Conservation (phyloP, 2,329 filamentous ascomycete species). For the Coleophoma crateriformis region DNA sequence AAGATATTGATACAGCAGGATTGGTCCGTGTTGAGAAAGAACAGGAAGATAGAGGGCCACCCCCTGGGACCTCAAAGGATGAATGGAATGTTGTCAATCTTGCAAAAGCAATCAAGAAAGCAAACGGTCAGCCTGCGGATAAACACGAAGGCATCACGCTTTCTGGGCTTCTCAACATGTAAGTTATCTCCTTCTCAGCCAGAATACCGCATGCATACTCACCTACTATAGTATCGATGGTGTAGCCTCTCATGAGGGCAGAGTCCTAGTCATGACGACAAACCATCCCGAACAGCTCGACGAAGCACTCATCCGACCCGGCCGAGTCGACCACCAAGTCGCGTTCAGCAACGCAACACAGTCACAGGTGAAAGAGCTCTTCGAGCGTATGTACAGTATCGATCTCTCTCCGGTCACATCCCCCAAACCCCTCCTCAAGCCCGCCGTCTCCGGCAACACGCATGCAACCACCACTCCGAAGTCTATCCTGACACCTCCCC, state of each 20-base stretch:
- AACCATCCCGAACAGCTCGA: slow-evolving; percentile 72
- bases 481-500: slow-evolving; percentile 9
- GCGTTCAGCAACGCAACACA: slow-evolving; percentile 53
- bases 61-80: slow-evolving; percentile 11
- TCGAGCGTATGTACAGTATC: slow-evolving; percentile 53
- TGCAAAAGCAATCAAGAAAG: slow-evolving; percentile 37
- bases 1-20: slow-evolving; percentile 65
- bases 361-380: slow-evolving; percentile 50
- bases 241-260: slow-evolving; percentile 72
- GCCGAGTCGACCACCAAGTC: slow-evolving; percentile 66
- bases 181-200: slow-evolving; percentile 2
- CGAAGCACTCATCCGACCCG: slow-evolving; percentile 67
- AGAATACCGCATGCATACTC: neutral
- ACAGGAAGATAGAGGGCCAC: slow-evolving; percentile 9
- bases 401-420: slow-evolving; percentile 19
- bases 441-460: neutral
- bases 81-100: slow-evolving; percentile 35
- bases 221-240: slow-evolving; percentile 45
- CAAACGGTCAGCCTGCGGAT: slow-evolving; percentile 26
- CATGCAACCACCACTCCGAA: neutral
- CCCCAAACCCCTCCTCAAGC: slow-evolving; percentile 20
- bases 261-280: slow-evolving; percentile 77
- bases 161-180: slow-evolving; percentile 72
- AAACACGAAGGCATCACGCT: slow-evolving; percentile 54
- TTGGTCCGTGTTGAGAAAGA: slow-evolving; percentile 36